Base-by-base conservation (phyloP, 257 asterid genomes). In the Scutellaria barbata region DNA sequence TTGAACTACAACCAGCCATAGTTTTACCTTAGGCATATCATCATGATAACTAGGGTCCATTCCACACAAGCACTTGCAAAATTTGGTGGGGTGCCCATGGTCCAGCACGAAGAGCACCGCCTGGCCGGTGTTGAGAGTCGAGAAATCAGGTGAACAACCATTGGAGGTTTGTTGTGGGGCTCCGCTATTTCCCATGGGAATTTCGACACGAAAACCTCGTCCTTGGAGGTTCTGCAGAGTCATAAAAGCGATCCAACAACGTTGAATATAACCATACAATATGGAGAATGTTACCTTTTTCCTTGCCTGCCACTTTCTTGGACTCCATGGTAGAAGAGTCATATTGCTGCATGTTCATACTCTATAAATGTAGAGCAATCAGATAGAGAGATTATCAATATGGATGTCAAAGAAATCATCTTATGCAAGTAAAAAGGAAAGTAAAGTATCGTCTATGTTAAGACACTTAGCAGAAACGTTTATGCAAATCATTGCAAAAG, bases 181-280 rank as follows among this genome's bases (percentile, higher is more conserved):
- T 43, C 53, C 51, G 16, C 33, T 47, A 14, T 37, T 14, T 9
- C 2, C 13, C 73, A 25, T 16, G 45, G 4, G 17, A 16, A 47
- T 42, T 30, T 57, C 16, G 50, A 54, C 57, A 61, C 14, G 54
- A 70, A 62, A 33, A 60, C 13, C 40, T 41, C 51, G 66, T 53
- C 75, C 52, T 40, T 5, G 7, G n/a, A 52, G 42, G 16, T 47
- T 62, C 25, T 22, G 25, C 25, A 22, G 25, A 22, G 25, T 22
- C 56, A 58, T 48, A 56, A 48, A 51, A 71, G 70, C 20, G 41
- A 69, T 68, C 62, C 47, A 14, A 4, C 66, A 63, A 39, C 5
- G 39, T 60, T 51, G 66, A 72, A 57, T 65, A 61, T 22, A 25
- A 71, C 74, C 72, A 60, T 45, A 43, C 72, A 71, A 55, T 70